Conservation (phyloP, 176 grass and related monocot genomes). For the Carex pumila region DNA sequence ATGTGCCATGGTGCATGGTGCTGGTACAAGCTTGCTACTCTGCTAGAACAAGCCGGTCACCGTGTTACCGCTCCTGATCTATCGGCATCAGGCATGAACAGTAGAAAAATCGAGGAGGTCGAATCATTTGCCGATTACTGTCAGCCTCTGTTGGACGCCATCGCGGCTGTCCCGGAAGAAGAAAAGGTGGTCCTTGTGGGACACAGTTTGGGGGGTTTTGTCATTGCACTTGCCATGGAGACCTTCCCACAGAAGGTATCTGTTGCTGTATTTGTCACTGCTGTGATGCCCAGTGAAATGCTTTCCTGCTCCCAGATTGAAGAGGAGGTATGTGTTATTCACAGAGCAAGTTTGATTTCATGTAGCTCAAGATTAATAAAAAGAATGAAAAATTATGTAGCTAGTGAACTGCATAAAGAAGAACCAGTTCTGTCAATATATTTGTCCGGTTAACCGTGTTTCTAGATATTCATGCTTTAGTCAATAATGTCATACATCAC, state of each 20-base stretch:
- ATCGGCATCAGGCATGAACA: slow-evolving; percentile 60
- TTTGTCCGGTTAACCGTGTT: no score
- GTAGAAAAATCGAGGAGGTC: slow-evolving; percentile 34
- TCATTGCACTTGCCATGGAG: slow-evolving; percentile 58
- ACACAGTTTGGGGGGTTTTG: slow-evolving; percentile 66
- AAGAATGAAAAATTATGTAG: no score
- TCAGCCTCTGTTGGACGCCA: slow-evolving; percentile 45
- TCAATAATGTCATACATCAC: no score
- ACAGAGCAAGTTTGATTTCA: no score
- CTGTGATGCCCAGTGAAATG: slow-evolving; percentile 47
- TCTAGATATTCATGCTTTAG: no score
- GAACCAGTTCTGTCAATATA: no score
- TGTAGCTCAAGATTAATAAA: no score
- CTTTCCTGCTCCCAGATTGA: background rate
- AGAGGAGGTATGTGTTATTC: background rate
- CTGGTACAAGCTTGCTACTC: slow-evolving; percentile 62
- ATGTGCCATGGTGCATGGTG: slow-evolving; percentile 63
- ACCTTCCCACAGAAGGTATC: slow-evolving; percentile 66
- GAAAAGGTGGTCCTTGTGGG: slow-evolving; percentile 62
- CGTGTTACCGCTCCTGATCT: slow-evolving; percentile 59
- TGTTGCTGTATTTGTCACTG: slow-evolving; percentile 57
- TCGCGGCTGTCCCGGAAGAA: slow-evolving; percentile 27
- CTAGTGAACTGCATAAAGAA: no score
- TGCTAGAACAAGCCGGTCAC: slow-evolving; percentile 49
- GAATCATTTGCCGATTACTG: slow-evolving; percentile 68